These are phyloP conservation scores for Colletotrichum eleusines DNA, from an alignment of 2,329 filamentous ascomycete species.

Conservation along the genomic window DNA sequence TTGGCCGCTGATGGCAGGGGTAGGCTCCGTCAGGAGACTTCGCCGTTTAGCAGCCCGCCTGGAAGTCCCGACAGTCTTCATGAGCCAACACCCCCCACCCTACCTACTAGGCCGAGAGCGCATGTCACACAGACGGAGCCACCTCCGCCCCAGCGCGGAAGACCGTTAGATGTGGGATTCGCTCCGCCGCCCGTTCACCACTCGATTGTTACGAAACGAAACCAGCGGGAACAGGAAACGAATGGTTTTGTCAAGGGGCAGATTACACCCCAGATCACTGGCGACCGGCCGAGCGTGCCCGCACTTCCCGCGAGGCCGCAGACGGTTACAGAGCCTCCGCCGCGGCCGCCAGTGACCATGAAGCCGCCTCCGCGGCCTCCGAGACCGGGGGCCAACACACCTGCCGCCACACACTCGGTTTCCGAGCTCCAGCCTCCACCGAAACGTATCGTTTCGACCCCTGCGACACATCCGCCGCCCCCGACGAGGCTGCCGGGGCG, in stretches of 20 bases:
- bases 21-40: constrained; percentile 63
- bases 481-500: constrained; percentile 47
- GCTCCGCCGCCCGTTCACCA: constrained; percentile 68
- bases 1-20: constrained; percentile 50
- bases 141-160: constrained; percentile 46
- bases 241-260: constrained; percentile 55
- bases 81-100: constrained; percentile 63
- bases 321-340: constrained; percentile 50
- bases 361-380: constrained; percentile 60
- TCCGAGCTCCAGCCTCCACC: constrained; percentile 45
- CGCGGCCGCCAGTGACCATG: constrained; percentile 47
- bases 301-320: constrained; percentile 63
- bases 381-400: constrained; percentile 49
- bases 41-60: constrained; percentile 90
- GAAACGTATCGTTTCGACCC: constrained; percentile 44
- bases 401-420: constrained; percentile 45
- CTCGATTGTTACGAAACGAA: constrained; percentile 57
- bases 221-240: constrained; percentile 58
- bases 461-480: constrained; percentile 41
- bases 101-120: constrained; percentile 58
- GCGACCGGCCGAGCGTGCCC: constrained; percentile 55
- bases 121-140: constrained; percentile 44
- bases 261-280: constrained; percentile 56
- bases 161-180: constrained; percentile 53
- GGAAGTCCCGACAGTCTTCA: constrained; percentile 74